phyloP scores from a whole-genome alignment of 163 green algal genomes.

The Chloroidium sp. region DNA sequence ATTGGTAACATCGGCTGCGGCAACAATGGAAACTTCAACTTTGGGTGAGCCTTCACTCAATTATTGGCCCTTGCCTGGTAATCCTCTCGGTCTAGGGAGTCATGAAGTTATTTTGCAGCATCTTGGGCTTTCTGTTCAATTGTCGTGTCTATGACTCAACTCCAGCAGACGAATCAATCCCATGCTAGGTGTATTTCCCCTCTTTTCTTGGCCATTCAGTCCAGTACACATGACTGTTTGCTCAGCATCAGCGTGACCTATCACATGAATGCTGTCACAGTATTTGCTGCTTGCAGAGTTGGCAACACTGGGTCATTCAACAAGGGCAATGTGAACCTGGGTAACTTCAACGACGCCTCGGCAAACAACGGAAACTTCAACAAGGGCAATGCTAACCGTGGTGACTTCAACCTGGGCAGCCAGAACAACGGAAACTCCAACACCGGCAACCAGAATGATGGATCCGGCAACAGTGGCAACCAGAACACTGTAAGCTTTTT shows the following conservation, averaged over 20 bases:
- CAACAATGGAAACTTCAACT: background rate
- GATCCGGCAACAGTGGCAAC: background rate
- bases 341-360: background rate
- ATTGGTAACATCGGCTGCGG: background rate
- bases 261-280: background rate
- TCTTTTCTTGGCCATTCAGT: background rate
- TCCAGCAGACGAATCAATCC: background rate
- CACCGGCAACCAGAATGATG: constrained; percentile 2
- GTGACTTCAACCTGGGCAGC: background rate
- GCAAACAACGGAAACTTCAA: constrained; percentile 1
- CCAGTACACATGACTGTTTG: background rate
- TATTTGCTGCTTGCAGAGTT: background rate
- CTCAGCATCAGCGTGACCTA: background rate
- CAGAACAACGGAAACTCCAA: constrained; percentile 1
- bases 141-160: background rate
- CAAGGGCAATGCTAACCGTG: background rate
- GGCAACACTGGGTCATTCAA: constrained; percentile 1
- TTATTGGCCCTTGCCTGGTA: background rate
- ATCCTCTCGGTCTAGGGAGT: background rate
- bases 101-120: background rate
- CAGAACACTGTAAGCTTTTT: background rate
- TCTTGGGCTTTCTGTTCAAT: background rate
- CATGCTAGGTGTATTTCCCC: background rate
- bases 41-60: background rate
- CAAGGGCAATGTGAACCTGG: constrained; percentile 1